Evolutionary conservation across 1,139 yeast genomes (phyloP), one percentile per base, ranked within the genome.

Genomic region (Sugiyamaella xylanicola): DNA sequence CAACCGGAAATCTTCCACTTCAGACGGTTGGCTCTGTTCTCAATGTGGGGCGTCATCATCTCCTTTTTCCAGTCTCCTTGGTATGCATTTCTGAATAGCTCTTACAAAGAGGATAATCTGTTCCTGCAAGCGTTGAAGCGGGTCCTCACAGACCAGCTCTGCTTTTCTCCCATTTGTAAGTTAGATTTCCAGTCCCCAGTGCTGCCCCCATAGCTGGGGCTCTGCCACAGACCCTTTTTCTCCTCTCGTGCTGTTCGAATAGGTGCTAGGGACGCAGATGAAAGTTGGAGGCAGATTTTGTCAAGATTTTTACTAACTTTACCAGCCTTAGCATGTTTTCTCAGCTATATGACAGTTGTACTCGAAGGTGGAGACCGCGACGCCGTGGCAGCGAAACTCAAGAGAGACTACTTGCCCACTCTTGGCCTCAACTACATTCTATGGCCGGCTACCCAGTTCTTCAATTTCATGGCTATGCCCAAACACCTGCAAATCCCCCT

Each of bases 401-500:
- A 79, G 59, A 81, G 79, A 57, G 76, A 86, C 3, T 92, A 90
- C 68, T 71, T 92, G 36, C 83, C 85, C 42, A 93, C 98, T 0
- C 73, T 92, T 56, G 83, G 86, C 42, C 83, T 86, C 56, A 92
- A 91, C 69, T 88, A 86, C 69, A 77, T 87, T 56, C 84, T 93
- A n/a, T 93, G 99, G 99, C 95, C 96, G 51, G 83, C 92, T 1
- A 95, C 93, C 5, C 98, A 93, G 70, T 88, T 93, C 64, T 76
- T 92, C 63, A 93, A 93, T 71, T 93, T 93, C 66, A 76, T 90
- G 59, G 68, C 89, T 8, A 82, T 93, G 68, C 97, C 98, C 0
- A 76, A 84, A 55, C 80, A 81, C 59, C 80, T 84, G 63, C 98
- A 93, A 70, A 96, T 92, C 2, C 97, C 97, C 0, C 92, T 93